These are phyloP conservation scores for Zygoascus flipseniorum DNA, from an alignment of 805 yeast species.

Conservation along the genomic window DNA sequence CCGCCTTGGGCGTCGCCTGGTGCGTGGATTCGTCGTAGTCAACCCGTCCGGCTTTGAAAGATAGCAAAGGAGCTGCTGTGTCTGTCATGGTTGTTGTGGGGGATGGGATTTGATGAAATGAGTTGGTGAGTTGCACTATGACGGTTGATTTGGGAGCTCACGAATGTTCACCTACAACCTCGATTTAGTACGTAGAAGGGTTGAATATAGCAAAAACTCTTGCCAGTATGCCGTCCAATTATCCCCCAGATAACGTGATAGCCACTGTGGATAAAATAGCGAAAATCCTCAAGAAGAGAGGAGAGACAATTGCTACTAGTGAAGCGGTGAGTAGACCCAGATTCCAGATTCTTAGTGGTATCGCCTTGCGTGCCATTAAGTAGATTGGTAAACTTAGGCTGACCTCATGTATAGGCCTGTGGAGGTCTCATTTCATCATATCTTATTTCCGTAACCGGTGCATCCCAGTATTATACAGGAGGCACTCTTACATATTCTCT, in stretches of 20 bases:
- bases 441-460: slow-evolving; percentile 76
- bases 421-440: slow-evolving; percentile 82
- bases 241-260: slow-evolving; percentile 54
- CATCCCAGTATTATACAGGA: slow-evolving; percentile 74
- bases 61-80: slow-evolving; percentile 10
- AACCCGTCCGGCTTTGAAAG: slow-evolving; percentile 77
- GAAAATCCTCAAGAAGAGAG: slow-evolving; percentile 39
- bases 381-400: not conserved
- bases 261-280: slow-evolving; percentile 51
- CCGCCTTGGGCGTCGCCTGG: slow-evolving; percentile 59
- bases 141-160: not conserved
- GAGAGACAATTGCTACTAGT: slow-evolving; percentile 66
- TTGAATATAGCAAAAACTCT: no score
- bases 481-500: slow-evolving; percentile 75
- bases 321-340: slow-evolving; percentile 41
- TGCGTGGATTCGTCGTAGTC: slow-evolving; percentile 50
- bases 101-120: not conserved
- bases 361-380: not conserved
- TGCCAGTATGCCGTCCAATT: slow-evolving; percentile 19
- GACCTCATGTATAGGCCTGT: slow-evolving; percentile 42
- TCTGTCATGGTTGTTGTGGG: not conserved
- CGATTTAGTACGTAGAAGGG: no score
- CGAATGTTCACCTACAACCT: not conserved
- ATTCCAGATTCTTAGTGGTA: not conserved
- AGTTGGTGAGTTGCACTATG: not conserved